These are phyloP conservation scores for Platismatia glauca DNA, from an alignment of 495 filamentous ascomycete genomes.

Conservation along the genomic window DNA sequence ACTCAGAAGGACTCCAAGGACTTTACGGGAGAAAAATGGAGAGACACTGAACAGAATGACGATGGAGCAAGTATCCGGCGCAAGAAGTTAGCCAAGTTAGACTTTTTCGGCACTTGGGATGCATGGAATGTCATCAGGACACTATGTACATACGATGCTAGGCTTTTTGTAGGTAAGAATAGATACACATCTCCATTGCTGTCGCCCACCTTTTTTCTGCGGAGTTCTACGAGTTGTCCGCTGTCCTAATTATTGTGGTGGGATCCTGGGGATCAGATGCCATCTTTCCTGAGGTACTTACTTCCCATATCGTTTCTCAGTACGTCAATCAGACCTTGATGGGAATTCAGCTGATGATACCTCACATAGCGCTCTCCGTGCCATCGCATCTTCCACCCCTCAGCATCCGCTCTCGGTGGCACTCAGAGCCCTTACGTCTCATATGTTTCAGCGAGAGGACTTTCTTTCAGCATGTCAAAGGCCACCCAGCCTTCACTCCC, in stretches of 20 bases:
- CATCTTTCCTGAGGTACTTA: slow-evolving; percentile 29
- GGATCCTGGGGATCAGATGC: neutral
- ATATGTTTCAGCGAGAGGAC: slow-evolving; percentile 55
- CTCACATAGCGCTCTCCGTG: slow-evolving; percentile 57
- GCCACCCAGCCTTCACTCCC: slow-evolving; percentile 75
- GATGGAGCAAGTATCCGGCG: neutral
- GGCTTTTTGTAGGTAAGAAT: slow-evolving; percentile 78
- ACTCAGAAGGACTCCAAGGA: slow-evolving; percentile 15
- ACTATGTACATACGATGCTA: slow-evolving; percentile 72
- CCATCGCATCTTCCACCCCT: slow-evolving; percentile 69
- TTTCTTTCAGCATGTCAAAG: slow-evolving; percentile 71
- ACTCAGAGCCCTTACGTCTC: slow-evolving; percentile 80
- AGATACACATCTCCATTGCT: slow-evolving; percentile 18
- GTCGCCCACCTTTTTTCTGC: neutral
- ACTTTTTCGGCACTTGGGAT: slow-evolving; percentile 78
- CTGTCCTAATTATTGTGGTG: slow-evolving; percentile 6
- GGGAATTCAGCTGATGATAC: slow-evolving; percentile 2
- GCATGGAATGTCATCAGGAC: slow-evolving; percentile 84
- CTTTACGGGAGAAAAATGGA: neutral
- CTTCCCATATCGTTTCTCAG: slow-evolving; percentile 15
- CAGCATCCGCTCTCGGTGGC: slow-evolving; percentile 79
- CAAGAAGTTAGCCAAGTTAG: slow-evolving; percentile 30
- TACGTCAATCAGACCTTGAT: neutral
- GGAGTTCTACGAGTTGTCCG: neutral
- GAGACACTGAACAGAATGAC: slow-evolving; percentile 25